Percentiles rank a stretch among this genome's conserved stretches.
Conservation (phyloP, 2,329 filamentous ascomycete species). For the Aspergillus sp. region DNA sequence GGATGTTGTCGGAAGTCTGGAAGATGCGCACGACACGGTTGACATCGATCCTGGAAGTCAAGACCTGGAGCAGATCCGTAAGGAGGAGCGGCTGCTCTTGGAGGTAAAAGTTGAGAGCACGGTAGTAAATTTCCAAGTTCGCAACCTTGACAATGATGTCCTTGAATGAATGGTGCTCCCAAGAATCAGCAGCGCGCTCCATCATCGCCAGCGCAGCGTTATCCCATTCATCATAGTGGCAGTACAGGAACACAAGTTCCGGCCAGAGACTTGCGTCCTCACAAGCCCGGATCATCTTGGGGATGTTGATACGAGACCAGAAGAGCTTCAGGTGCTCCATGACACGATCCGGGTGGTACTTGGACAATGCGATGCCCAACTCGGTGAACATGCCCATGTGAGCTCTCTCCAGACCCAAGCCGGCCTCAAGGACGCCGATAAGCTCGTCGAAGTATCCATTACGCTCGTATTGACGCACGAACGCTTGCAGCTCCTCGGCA, state of each 20-base stretch:
- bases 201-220: slow-evolving; percentile 96
- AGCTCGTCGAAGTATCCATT: slow-evolving; percentile 99
- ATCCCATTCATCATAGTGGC: slow-evolving; percentile 97
- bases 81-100: slow-evolving; percentile 92
- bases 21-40: slow-evolving; percentile 99
- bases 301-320: slow-evolving; percentile 96
- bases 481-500: slow-evolving; percentile 83
- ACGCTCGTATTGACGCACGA: slow-evolving; percentile 93
- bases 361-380: slow-evolving; percentile 81
- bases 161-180: slow-evolving; percentile 99
- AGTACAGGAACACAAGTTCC: slow-evolving; percentile 94
- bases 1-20: slow-evolving; percentile 95
- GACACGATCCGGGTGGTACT: slow-evolving; percentile 87
- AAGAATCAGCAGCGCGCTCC: slow-evolving; percentile 92
- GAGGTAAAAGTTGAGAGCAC: slow-evolving; percentile 90
- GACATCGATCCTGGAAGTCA: slow-evolving; percentile 91
- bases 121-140: slow-evolving; percentile 98
- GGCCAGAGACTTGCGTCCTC: slow-evolving; percentile 96
- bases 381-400: slow-evolving; percentile 98
- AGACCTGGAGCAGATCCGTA: slow-evolving; percentile 85
- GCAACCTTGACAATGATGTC: slow-evolving; percentile 96
- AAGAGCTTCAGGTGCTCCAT: slow-evolving; percentile 99
- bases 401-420: slow-evolving; percentile 79
- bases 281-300: slow-evolving; percentile 87
- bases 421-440: slow-evolving; percentile 86